phyloP scores from a whole-genome alignment of 2,329 filamentous ascomycete species.

The Colletotrichum sp. region DNA sequence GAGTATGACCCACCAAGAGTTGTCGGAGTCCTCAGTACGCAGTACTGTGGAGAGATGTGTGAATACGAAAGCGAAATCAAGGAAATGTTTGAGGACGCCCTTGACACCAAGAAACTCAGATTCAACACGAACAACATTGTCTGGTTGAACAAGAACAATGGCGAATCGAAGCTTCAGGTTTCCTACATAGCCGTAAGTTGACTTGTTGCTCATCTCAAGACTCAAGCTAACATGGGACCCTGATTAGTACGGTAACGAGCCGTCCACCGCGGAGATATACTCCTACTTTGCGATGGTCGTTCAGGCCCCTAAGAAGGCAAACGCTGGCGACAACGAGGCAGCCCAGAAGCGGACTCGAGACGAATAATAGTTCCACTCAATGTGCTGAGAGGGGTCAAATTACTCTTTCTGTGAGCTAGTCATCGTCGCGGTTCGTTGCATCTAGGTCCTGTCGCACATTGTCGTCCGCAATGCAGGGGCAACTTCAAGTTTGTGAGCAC shows the following conservation, averaged over 20 bases:
- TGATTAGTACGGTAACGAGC: not conserved
- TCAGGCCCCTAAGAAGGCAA: not conserved
- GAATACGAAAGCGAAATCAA: not conserved
- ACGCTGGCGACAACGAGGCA: fast-evolving
- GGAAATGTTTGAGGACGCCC: not conserved
- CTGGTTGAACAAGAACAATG: not conserved
- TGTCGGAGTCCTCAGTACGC: not conserved
- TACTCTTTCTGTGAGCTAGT: no score
- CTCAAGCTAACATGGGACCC: fast-evolving
- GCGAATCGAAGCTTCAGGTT: not conserved
- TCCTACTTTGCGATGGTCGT: not conserved
- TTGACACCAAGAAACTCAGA: not conserved
- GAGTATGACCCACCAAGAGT: not conserved
- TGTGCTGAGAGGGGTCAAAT: no score
- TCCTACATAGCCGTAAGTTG: not conserved
- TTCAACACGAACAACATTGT: not conserved
- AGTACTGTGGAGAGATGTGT: fast-evolving
- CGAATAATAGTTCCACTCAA: no score
- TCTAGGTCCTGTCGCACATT: no score
- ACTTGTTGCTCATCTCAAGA: not conserved
- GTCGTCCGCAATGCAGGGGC: no score
- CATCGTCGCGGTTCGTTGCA: no score
- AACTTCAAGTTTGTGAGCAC: no score
- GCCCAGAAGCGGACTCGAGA: not conserved
- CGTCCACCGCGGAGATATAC: not conserved